Conservation (phyloP, 1,284 basidiomycete genomes). For the Rhodotorula sp. region DNA sequence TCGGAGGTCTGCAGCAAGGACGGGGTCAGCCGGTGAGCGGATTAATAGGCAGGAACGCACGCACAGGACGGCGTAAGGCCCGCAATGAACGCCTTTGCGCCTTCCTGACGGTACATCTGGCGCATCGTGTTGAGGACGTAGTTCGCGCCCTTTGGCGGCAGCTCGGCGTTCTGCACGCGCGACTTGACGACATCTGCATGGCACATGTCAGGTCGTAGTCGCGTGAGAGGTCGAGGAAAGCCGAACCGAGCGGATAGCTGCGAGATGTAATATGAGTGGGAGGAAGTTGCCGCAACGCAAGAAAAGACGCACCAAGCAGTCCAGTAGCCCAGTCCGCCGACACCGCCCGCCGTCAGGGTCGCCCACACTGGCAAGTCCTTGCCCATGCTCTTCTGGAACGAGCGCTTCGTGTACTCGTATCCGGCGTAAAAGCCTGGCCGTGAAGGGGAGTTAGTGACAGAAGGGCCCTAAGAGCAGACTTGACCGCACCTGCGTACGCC, state of each 20-base stretch:
- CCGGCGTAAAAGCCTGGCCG: slow-evolving; percentile 62
- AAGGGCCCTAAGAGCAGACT: not conserved
- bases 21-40: slow-evolving; percentile 69
- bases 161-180: slow-evolving; percentile 75
- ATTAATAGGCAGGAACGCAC: slow-evolving; percentile 52
- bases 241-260: slow-evolving; percentile 39
- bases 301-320: slow-evolving; percentile 76
- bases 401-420: slow-evolving; percentile 84
- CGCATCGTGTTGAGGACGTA: slow-evolving; percentile 76
- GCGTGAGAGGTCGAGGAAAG: not conserved
- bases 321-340: slow-evolving; percentile 92
- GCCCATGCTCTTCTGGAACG: slow-evolving; percentile 65
- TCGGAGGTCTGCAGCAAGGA: slow-evolving; percentile 51
- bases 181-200: slow-evolving; percentile 82
- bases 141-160: slow-evolving; percentile 71
- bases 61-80: slow-evolving; percentile 40
- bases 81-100: slow-evolving; percentile 61
- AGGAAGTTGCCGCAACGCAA: accelerated
- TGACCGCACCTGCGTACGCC: slow-evolving; percentile 66
- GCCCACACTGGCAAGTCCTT: slow-evolving; percentile 78
- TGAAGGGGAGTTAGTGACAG: slow-evolving; percentile 56
- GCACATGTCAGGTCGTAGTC: not conserved
- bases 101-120: slow-evolving; percentile 70
- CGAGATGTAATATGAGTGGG: not conserved
- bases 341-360: slow-evolving; percentile 77